Percentiles rank a stretch among this genome's conserved stretches.
phyloP scores from a whole-genome alignment of 2,329 filamentous ascomycete genomes.

The Cladosporium velox region DNA sequence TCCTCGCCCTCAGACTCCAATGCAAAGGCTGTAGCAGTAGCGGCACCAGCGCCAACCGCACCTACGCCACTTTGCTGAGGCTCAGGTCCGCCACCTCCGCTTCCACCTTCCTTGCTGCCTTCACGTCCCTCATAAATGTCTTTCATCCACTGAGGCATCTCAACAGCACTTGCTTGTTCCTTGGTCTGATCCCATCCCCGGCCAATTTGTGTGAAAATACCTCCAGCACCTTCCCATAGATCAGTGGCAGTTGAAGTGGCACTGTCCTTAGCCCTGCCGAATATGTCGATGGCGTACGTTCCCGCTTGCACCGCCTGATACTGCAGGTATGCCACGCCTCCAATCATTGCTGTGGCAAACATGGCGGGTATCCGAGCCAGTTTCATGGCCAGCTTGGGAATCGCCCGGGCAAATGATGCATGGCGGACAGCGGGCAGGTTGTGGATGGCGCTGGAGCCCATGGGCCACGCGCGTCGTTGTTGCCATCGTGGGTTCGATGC shows the following conservation, averaged over 20 bases:
- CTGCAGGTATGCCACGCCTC: constrained; percentile 86
- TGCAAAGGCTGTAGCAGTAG: constrained; percentile 75
- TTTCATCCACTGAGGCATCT: constrained; percentile 74
- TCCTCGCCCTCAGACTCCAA: constrained; percentile 69
- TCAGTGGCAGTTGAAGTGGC: constrained; percentile 68
- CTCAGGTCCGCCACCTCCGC: constrained; percentile 42
- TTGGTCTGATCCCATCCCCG: constrained; percentile 83
- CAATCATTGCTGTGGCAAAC: constrained; percentile 85
- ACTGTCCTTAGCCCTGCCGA: constrained; percentile 70
- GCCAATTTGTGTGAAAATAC: constrained; percentile 75
- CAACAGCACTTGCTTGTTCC: constrained; percentile 54
- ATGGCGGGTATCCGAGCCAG: constrained; percentile 85
- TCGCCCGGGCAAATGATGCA: constrained; percentile 64
- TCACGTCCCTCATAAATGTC: constrained; percentile 53
- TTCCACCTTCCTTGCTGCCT: constrained; percentile 34
- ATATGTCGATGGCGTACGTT: constrained; percentile 74
- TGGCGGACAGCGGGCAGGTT: constrained; percentile 68
- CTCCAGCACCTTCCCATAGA: constrained; percentile 71
- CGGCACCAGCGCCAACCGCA: constrained; percentile 61
- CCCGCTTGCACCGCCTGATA: constrained; percentile 88
- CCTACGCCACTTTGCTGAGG: constrained; percentile 47
- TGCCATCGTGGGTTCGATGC: constrained; percentile 29
- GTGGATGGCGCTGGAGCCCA: constrained; percentile 76
- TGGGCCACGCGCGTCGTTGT: constrained; percentile 68
- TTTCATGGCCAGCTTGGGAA: constrained; percentile 90